Evolutionary conservation across 768 basidiomycete species (phyloP).

Genomic region (Leccinum subtestaceum): DNA sequence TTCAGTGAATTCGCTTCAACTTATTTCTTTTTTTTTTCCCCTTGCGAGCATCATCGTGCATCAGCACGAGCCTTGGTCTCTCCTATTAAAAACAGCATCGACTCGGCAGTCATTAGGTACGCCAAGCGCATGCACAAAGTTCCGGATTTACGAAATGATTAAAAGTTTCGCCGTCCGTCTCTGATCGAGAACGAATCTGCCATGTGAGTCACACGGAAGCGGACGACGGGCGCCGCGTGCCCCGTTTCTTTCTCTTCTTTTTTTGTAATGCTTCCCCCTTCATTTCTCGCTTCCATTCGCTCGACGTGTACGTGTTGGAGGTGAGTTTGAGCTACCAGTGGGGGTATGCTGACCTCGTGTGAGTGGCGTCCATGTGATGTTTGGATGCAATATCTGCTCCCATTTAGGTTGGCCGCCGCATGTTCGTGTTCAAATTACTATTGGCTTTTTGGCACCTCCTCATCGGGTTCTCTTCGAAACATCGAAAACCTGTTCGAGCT

Average conservation of each 20-base stretch:
- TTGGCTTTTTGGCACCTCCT: too few species aligned
- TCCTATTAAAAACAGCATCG: not conserved
- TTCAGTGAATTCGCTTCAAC: constrained; percentile 2
- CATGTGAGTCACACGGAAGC: not conserved
- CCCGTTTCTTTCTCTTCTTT: not conserved
- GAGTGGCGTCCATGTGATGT: not conserved
- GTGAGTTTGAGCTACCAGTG: not conserved
- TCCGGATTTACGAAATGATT: not conserved
- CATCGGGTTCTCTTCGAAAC: not conserved
- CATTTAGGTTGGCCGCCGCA: too few species aligned
- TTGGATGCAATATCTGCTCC: not conserved
- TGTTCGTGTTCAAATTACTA: too few species aligned
- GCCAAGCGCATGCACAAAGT: constrained; percentile 1
- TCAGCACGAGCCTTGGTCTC: not conserved
- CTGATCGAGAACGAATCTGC: constrained; percentile 1
- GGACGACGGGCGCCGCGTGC: not conserved
- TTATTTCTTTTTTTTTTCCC: not conserved
- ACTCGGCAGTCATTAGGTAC: too few species aligned
- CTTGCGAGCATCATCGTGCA: constrained; percentile 5
- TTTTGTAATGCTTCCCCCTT: not conserved
- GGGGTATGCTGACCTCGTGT: not conserved
- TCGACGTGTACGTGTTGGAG: not conserved
- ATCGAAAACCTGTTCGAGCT: not conserved
- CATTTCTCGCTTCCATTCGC: not conserved
- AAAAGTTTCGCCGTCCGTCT: not conserved